Conservation (phyloP, 1,284 basidiomycete genomes). For the Apiotrichum domesticum region DNA sequence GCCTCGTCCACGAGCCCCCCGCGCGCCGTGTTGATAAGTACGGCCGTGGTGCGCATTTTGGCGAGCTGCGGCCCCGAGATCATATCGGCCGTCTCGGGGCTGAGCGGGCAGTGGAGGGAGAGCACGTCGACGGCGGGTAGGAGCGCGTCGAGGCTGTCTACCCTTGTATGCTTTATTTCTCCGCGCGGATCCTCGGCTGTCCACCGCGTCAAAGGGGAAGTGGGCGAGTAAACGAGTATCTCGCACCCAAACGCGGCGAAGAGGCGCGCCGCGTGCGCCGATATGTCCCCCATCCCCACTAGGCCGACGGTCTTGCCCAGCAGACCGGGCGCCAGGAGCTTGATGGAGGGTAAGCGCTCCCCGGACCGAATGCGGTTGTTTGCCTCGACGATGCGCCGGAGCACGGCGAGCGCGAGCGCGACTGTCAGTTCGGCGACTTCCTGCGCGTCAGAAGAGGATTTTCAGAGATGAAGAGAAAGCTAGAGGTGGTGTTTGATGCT, state of each 20-base stretch:
- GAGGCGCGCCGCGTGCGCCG: slow-evolving; percentile 38
- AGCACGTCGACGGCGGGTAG: slow-evolving; percentile 47
- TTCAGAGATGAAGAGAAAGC: no score
- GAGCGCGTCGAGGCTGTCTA: slow-evolving; percentile 42
- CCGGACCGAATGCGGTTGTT: slow-evolving; percentile 53
- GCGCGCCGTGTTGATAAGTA: slow-evolving; percentile 51
- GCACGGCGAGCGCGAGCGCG: slow-evolving; percentile 54
- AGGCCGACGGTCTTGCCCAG: slow-evolving; percentile 44
- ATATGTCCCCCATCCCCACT: slow-evolving; percentile 49
- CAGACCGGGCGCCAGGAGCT: slow-evolving; percentile 45
- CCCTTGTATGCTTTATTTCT: slow-evolving; percentile 51
- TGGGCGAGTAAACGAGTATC: slow-evolving; percentile 46
- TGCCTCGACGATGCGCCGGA: slow-evolving; percentile 53
- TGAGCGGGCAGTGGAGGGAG: slow-evolving; percentile 51
- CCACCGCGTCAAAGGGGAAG: slow-evolving; percentile 39
- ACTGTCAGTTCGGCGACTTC: slow-evolving; percentile 54
- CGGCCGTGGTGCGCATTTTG: slow-evolving; percentile 41
- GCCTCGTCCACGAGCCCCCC: slow-evolving; percentile 50
- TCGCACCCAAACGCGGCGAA: slow-evolving; percentile 39
- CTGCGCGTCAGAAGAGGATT: slow-evolving; percentile 39
- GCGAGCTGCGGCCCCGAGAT: slow-evolving; percentile 43
- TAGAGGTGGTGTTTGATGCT: no score
- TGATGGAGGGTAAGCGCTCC: slow-evolving; percentile 56
- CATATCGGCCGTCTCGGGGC: slow-evolving; percentile 43
- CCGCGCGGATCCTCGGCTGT: slow-evolving; percentile 16